Conservation (phyloP, 306 rosid species). For the Mimosa pudica region DNA sequence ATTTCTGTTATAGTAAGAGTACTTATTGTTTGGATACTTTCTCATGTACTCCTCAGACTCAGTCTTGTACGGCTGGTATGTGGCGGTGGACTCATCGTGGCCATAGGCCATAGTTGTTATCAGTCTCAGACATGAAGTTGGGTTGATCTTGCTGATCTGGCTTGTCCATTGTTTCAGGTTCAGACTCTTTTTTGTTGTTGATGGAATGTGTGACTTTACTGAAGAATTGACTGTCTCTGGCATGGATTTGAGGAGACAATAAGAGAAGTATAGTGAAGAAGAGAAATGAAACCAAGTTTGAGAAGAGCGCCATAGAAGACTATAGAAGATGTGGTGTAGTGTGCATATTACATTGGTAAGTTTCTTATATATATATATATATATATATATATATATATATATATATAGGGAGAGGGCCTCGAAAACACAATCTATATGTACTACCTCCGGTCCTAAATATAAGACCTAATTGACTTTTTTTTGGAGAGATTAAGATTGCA, state of each 20-base stretch:
- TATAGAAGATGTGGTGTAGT: not conserved
- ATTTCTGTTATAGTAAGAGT: slow-evolving; percentile 38
- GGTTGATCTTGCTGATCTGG: slow-evolving; percentile 56
- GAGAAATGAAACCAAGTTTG: slow-evolving; percentile 42
- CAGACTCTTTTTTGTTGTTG: slow-evolving; percentile 41
- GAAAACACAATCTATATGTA: not conserved
- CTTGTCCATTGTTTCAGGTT: slow-evolving; percentile 28
- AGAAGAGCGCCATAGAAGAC: slow-evolving; percentile 47
- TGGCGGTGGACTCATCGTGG: slow-evolving; percentile 58
- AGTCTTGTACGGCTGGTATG: slow-evolving; percentile 35
- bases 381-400: slow-evolving; percentile 44
- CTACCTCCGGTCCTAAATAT: too few species aligned
- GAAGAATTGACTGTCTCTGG: slow-evolving; percentile 84
- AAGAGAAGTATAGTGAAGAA: slow-evolving; percentile 51
- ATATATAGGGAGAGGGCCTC: slow-evolving; percentile 45
- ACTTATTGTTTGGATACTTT: slow-evolving; percentile 35
- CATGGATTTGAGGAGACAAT: slow-evolving; percentile 53
- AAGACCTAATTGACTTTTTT: too few species aligned
- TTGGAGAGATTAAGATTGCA: too few species aligned
- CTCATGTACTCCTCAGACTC: slow-evolving; percentile 39
- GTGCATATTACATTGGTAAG: slow-evolving; percentile 12
- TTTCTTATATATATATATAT: slow-evolving; percentile 47
- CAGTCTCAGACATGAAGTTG: slow-evolving; percentile 58
- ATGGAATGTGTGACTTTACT: slow-evolving; percentile 64
- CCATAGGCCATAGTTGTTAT: slow-evolving; percentile 86